Evolutionary conservation across 2,329 filamentous ascomycete species (phyloP), one percentile per base, ranked within the genome.

Genomic region (Xylariales sp.): DNA sequence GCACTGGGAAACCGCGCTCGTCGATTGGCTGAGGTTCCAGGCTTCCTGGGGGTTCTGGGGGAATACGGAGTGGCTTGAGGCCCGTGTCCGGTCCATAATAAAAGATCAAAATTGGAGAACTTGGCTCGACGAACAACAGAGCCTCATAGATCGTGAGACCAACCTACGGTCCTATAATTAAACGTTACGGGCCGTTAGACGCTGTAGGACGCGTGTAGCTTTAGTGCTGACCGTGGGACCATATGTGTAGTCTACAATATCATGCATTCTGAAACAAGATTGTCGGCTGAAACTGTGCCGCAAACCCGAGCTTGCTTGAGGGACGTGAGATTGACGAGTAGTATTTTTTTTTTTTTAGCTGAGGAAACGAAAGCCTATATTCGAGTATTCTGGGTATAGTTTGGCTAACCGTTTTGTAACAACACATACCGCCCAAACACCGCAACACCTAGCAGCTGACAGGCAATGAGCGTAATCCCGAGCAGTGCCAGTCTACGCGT

Each of bases 1-100:
- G 23, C 89, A 92, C 71, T 91, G 89, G 89, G 88, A 92, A 75
- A 85, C 84, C 3, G 89, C 90, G 0, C 76, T 91, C 3, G 88
- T 91, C 0, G 90, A 92, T 73, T 92, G 90, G 90, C 83, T 89
- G 67, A 76, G 86, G 5, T 89, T 89, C 61, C 86, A 88, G 75
- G 86, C 86, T 0, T 87, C 85, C 0, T 89, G 86, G 86, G 86
- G 86, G 0, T 88, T 88, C 67, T 89, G 86, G 86, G 86, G 86
- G 0, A 88, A 89, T 45, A 87, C 84, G 0, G 81, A 84, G 46
- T 89, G 86, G 86, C 81, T 89, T 0, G 83, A 87, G 72, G 85
- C 84, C 0, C 81, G 86, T 57, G 86, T 85, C 0, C 79, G 85
- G 48, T 81, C 75, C 1, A 87, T 88, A 52, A 52, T 87, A 39